These are phyloP conservation scores for Mesotaenium endlicherianum DNA, from an alignment of 139 green algal genomes.

Conservation along the genomic window DNA sequence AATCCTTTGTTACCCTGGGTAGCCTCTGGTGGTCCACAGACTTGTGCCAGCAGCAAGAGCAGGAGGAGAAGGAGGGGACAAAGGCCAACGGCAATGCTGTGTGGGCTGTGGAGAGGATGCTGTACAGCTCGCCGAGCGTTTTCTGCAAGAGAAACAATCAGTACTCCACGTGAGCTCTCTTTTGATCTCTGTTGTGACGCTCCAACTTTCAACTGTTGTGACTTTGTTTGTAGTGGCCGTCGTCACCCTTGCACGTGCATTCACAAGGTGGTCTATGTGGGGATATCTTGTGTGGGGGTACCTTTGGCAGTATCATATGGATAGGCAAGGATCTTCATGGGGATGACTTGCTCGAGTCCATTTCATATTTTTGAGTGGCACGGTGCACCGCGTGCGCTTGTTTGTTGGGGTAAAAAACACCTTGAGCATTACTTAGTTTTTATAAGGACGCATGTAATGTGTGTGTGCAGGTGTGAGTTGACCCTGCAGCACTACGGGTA, in stretches of 20 bases:
- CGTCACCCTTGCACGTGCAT: not conserved
- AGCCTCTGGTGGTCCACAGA: conserved; percentile 26
- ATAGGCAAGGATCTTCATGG: not conserved
- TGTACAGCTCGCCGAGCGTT: conserved; percentile 36
- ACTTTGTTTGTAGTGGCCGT: not conserved
- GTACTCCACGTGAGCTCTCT: not conserved
- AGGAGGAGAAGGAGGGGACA: too few species aligned
- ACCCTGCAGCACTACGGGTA: conserved; percentile 31
- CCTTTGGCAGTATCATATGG: too few species aligned
- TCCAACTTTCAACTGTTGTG: not conserved
- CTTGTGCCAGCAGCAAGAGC: not conserved
- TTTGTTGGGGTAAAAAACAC: not conserved
- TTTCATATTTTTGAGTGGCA: not conserved
- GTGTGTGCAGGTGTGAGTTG: conserved; percentile 5
- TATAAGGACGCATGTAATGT: too few species aligned
- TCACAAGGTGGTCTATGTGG: too few species aligned
- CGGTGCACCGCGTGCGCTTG: not conserved
- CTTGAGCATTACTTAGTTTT: not conserved
- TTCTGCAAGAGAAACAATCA: conserved; percentile 12
- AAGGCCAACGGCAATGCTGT: too few species aligned
- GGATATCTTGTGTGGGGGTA: too few species aligned
- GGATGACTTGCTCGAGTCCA: not conserved
- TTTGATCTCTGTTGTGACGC: not conserved
- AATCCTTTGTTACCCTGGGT: conserved; percentile 28
- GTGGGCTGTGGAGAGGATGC: conserved; percentile 37